A percentile compares a stretch with the other conserved stretches of the same genome.
phyloP scores from a whole-genome alignment of 2,329 filamentous ascomycete species.

The Teratosphaeria destructans region DNA sequence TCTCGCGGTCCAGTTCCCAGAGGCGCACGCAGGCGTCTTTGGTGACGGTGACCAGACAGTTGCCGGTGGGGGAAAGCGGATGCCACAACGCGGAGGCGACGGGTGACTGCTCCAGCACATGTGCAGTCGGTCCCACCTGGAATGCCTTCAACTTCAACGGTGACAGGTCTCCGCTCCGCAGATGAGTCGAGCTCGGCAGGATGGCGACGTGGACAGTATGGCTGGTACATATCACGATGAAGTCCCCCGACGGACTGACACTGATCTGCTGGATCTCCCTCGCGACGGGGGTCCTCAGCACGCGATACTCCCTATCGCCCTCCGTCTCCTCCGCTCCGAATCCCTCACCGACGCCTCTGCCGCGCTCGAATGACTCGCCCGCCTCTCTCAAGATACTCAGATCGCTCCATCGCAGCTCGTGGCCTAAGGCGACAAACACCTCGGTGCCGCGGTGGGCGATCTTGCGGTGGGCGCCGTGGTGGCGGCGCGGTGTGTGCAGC shows the following conservation, averaged over 20 bases:
- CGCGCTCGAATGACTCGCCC: slow-evolving; percentile 7
- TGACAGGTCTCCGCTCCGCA: slow-evolving; percentile 56
- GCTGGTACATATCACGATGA: slow-evolving; percentile 73
- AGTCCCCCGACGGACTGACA: slow-evolving; percentile 71
- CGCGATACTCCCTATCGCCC: slow-evolving; percentile 13
- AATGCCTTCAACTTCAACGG: slow-evolving; percentile 75
- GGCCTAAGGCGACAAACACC: slow-evolving; percentile 78
- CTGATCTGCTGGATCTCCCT: slow-evolving; percentile 76
- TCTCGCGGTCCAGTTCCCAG: slow-evolving; percentile 78
- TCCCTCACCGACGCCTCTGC: slow-evolving; percentile 3
- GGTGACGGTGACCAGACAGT: slow-evolving; percentile 78
- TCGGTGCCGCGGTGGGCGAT: slow-evolving; percentile 78
- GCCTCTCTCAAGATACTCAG: slow-evolving; percentile 64
- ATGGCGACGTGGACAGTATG: slow-evolving; percentile 82
- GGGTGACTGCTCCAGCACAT: slow-evolving; percentile 75
- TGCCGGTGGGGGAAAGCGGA: slow-evolving; percentile 71
- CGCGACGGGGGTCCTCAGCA: slow-evolving; percentile 64
- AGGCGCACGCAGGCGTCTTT: slow-evolving; percentile 77
- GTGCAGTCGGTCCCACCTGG: slow-evolving; percentile 83
- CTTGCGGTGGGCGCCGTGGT: slow-evolving; percentile 43
- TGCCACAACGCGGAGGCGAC: slow-evolving; percentile 84
- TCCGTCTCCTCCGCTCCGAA: slow-evolving; percentile 1
- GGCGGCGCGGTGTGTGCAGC: slow-evolving; percentile 8
- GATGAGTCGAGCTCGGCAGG: slow-evolving; percentile 70
- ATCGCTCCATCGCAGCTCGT: slow-evolving; percentile 86